Evolutionary conservation across 1,284 basidiomycete genomes (phyloP).

Genomic region (Erythrobasidium hasegawianum): DNA sequence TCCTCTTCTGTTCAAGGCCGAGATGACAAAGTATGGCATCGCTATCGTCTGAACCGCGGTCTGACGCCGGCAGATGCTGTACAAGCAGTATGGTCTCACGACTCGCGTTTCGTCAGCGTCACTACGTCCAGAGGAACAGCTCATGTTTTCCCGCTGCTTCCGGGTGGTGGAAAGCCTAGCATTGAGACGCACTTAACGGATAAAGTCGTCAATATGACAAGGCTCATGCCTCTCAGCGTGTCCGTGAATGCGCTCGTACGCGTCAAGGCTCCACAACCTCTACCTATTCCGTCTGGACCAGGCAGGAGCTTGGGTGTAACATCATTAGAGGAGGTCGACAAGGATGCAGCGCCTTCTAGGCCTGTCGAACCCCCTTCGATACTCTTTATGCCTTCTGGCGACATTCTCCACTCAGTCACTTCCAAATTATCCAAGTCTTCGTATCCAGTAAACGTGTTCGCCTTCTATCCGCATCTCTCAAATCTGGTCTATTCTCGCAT

Average conservation of each 20-base stretch:
- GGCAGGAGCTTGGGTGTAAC: not conserved
- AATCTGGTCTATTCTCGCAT: constrained; percentile 10
- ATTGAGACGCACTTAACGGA: constrained; percentile 6
- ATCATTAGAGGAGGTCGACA: not conserved
- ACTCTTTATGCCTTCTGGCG: constrained; percentile 11
- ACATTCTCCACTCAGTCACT: not conserved
- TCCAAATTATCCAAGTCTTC: not conserved
- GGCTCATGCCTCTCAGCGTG: constrained; percentile 4
- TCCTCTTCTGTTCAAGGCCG: constrained; percentile 4
- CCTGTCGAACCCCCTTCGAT: constrained; percentile 7
- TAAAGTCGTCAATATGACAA: constrained; percentile 2
- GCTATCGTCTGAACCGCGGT: constrained; percentile 68
- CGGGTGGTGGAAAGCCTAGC: constrained; percentile 63
- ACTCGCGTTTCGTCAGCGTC: constrained; percentile 68
- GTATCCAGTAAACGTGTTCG: not conserved
- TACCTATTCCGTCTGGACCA: not conserved
- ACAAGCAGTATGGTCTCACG: constrained; percentile 58
- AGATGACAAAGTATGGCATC: constrained; percentile 56
- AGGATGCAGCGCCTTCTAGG: not conserved
- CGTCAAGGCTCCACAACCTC: constrained; percentile 5
- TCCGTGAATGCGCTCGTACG: constrained; percentile 12
- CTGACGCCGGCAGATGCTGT: constrained; percentile 65
- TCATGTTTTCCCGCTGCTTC: constrained; percentile 70
- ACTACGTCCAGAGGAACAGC: constrained; percentile 55
- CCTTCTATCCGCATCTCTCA: constrained; percentile 30